phyloP scores from a whole-genome alignment of 2,329 filamentous ascomycete species.

The Curvularia sp. region DNA sequence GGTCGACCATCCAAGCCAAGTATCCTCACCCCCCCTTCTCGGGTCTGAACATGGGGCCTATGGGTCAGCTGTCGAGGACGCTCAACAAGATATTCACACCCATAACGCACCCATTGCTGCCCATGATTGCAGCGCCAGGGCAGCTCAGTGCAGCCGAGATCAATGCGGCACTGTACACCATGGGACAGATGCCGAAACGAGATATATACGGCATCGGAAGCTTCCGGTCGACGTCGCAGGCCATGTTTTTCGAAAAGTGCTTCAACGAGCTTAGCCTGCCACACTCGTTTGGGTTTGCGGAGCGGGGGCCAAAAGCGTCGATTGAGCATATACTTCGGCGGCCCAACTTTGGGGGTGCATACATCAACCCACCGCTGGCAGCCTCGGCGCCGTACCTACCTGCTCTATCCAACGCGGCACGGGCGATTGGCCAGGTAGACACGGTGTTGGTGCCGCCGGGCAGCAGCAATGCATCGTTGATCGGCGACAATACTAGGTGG shows the following conservation, averaged over 20 bases:
- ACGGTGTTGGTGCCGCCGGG: slow-evolving; percentile 73
- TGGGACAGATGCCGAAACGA: slow-evolving; percentile 81
- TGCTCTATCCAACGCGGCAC: slow-evolving; percentile 75
- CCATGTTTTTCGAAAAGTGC: slow-evolving; percentile 80
- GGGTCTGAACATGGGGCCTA: slow-evolving; percentile 85
- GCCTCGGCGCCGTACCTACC: slow-evolving; percentile 65
- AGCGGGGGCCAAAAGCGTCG: slow-evolving; percentile 70
- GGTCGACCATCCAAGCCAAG: slow-evolving; percentile 74
- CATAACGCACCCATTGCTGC: slow-evolving; percentile 83
- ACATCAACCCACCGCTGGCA: slow-evolving; percentile 75
- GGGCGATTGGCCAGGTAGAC: slow-evolving; percentile 80
- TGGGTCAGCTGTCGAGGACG: slow-evolving; percentile 83
- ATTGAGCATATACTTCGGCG: slow-evolving; percentile 77
- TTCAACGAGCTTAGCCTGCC: slow-evolving; percentile 75
- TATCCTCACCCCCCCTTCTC: slow-evolving; percentile 78
- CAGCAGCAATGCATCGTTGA: slow-evolving; percentile 55
- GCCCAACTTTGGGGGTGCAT: slow-evolving; percentile 80
- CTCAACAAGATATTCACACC: slow-evolving; percentile 87
- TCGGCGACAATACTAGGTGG: slow-evolving; percentile 85
- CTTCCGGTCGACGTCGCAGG: slow-evolving; percentile 74
- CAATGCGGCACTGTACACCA: slow-evolving; percentile 77
- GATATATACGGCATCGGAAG: slow-evolving; percentile 82
- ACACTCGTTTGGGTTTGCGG: slow-evolving; percentile 78
- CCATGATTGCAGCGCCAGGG: slow-evolving; percentile 83
- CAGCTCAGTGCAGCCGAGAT: slow-evolving; percentile 87